Percentiles rank a stretch among this genome's conserved stretches.
phyloP scores from a whole-genome alignment of 2,329 filamentous ascomycete genomes.

The Alternaria longipes region DNA sequence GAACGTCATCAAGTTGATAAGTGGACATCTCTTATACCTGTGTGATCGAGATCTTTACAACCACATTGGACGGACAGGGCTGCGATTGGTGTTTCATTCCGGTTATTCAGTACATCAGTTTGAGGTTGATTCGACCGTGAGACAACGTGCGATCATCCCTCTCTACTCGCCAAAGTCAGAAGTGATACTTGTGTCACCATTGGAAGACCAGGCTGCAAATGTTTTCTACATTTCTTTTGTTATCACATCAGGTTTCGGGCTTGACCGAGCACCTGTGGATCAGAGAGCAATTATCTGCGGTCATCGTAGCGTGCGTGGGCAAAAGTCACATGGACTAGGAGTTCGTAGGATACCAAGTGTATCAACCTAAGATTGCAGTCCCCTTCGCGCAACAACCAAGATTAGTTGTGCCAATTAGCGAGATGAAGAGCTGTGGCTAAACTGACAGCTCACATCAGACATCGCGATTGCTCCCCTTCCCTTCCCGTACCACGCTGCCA shows the following conservation, averaged over 20 bases:
- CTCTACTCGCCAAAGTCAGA: not conserved
- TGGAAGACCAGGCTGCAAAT: not conserved
- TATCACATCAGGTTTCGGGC: not conserved
- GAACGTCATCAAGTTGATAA: not conserved
- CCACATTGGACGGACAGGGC: not conserved
- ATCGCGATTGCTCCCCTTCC: conserved; percentile 4
- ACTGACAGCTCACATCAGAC: conserved; percentile 20
- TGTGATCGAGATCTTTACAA: conserved; percentile 2
- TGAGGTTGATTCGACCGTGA: conserved; percentile 14
- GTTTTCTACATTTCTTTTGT: not conserved
- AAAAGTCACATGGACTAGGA: not conserved
- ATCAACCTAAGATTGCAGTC: conserved; percentile 10
- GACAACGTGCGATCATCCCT: conserved; percentile 3
- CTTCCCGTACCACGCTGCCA: conserved; percentile 6
- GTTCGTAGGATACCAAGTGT: conserved; percentile 7
- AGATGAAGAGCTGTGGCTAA: conserved; percentile 22
- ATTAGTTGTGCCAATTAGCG: conserved; percentile 20
- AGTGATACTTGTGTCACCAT: conserved; percentile 2
- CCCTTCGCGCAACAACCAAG: conserved; percentile 18
- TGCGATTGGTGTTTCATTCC: not conserved
- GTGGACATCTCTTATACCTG: not conserved
- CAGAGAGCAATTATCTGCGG: not conserved
- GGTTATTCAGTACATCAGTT: conserved; percentile 3
- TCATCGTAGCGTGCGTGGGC: not conserved
- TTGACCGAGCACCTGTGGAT: not conserved